Conservation (phyloP, 179 eudicot genomes). For the Vitellaria paradoxa region DNA sequence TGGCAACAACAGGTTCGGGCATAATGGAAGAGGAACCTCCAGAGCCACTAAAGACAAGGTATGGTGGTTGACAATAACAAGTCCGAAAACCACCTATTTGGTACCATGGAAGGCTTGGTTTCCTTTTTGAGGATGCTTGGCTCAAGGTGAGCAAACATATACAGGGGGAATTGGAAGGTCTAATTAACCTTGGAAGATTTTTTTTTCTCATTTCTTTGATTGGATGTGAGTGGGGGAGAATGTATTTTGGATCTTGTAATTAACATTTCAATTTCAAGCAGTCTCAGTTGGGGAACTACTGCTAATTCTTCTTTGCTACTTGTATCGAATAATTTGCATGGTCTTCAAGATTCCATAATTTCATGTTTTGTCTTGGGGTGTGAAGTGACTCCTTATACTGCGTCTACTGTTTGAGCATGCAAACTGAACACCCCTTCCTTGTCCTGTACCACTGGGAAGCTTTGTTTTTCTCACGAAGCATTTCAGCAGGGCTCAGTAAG, state of each 20-base stretch:
- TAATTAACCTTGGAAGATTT: neutral
- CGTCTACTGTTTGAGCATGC: no score
- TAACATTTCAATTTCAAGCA: neutral
- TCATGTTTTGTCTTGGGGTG: neutral
- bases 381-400: no score
- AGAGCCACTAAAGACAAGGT: constrained; percentile 57
- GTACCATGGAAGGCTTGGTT: neutral
- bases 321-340: neutral
- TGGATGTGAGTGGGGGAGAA: neutral
- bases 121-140: neutral
- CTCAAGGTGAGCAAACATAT: neutral
- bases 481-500: no score
- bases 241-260: neutral
- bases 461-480: no score
- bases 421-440: no score
- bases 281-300: neutral
- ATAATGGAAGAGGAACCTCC: constrained; percentile 99
- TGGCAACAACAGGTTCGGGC: constrained; percentile 68
- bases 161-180: neutral
- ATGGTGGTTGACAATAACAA: constrained; percentile 57
- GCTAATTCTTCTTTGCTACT: neutral
- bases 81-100: neutral
- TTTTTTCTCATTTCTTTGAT: neutral
- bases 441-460: no score
- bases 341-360: neutral